These are phyloP conservation scores for Spathaspora hagerdaliae DNA, from an alignment of 805 yeast genomes.

Conservation along the genomic window DNA sequence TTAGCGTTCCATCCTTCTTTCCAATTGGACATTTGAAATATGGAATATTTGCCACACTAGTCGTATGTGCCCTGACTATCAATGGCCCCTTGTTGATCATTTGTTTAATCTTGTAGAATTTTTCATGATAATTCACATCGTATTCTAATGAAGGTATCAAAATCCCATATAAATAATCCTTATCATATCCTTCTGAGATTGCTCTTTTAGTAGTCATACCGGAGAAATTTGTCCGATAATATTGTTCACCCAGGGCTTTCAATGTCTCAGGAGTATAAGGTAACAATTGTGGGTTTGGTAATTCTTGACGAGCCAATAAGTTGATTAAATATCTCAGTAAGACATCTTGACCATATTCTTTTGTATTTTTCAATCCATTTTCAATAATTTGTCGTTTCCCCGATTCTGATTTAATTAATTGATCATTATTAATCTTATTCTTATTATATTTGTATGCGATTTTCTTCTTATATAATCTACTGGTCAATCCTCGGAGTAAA, in stretches of 20 bases:
- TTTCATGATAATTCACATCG: slow-evolving; percentile 25
- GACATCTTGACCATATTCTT: slow-evolving; percentile 6
- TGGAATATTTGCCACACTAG: slow-evolving; percentile 31
- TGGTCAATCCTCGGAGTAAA: too few relatives aligned
- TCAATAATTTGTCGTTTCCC: not conserved
- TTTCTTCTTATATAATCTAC: too few relatives aligned
- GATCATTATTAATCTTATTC: too few relatives aligned
- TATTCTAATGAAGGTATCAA: slow-evolving; percentile 31
- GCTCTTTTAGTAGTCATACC: not conserved
- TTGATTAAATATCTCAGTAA: slow-evolving; percentile 25
- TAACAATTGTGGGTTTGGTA: slow-evolving; percentile 31
- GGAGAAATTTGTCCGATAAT: not conserved
- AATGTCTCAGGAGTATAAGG: slow-evolving; percentile 20
- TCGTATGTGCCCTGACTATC: slow-evolving; percentile 24
- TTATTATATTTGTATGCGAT: not conserved
- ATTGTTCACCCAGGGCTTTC: slow-evolving; percentile 6
- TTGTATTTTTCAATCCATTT: not conserved
- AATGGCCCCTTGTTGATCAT: slow-evolving; percentile 34
- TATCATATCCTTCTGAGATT: slow-evolving; percentile 23
- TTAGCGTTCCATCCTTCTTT: slow-evolving; percentile 12
- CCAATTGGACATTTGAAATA: slow-evolving; percentile 24
- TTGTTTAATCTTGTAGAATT: slow-evolving; percentile 14
- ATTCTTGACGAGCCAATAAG: slow-evolving; percentile 18
- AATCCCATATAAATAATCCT: slow-evolving; percentile 26
- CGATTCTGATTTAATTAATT: not conserved